Conservation (phyloP, 306 rosid genomes). For the Astragalus membranaceus region DNA sequence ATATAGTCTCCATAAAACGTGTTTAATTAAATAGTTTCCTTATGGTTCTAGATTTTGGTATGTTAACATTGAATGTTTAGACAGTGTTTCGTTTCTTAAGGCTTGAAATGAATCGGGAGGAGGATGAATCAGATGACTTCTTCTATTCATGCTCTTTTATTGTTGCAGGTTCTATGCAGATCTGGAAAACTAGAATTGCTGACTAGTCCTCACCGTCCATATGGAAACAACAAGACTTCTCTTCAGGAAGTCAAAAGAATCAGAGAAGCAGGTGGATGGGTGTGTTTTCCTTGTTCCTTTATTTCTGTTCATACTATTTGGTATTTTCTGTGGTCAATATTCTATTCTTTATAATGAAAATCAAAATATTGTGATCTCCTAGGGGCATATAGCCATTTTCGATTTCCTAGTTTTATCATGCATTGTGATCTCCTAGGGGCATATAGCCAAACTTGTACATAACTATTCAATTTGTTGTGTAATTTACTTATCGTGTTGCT, state of each 20-base stretch:
- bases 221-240: conserved; percentile 71
- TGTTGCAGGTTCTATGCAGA: conserved; percentile 72
- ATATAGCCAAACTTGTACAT: too few relatives aligned
- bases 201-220: conserved; percentile 88
- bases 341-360: too few relatives aligned
- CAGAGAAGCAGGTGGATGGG: conserved; percentile 99
- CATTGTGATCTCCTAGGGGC: not conserved
- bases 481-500: too few relatives aligned
- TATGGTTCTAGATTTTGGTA: conserved; percentile 27
- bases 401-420: not conserved
- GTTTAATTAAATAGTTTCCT: conserved; percentile 15
- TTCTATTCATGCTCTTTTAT: too few relatives aligned
- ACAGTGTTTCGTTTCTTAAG: conserved; percentile 62
- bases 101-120: conserved; percentile 71
- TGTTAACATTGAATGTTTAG: conserved; percentile 48
- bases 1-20: conserved; percentile 1
- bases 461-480: too few relatives aligned
- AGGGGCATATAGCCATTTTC: not conserved
- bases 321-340: not conserved
- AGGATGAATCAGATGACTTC: conserved; percentile 81
- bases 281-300: conserved; percentile 69
- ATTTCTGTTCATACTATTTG: conserved; percentile 5
- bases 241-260: conserved; percentile 90
- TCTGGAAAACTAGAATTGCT: conserved; percentile 74
- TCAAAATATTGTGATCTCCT: too few relatives aligned